These are phyloP conservation scores for Oehlia diaphana DNA, from an alignment of 192 early-diverging fungal genomes.

Conservation along the genomic window DNA sequence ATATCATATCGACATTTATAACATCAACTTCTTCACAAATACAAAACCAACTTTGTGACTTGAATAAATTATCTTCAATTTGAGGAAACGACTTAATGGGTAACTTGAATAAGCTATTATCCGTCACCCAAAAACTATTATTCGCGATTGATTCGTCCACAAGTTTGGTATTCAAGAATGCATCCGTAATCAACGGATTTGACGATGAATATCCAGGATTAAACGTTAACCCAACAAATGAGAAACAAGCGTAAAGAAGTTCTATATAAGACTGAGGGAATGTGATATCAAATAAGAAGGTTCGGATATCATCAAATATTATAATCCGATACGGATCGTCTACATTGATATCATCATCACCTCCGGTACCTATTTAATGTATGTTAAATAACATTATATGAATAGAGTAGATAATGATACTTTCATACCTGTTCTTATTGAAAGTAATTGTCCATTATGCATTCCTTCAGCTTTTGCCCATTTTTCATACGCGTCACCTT, in stretches of 20 bases:
- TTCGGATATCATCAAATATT: conserved; percentile 54
- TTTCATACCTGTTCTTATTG: conserved; percentile 15
- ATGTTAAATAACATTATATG: too few relatives aligned
- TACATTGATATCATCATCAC: conserved; percentile 29
- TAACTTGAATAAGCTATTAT: conserved; percentile 29
- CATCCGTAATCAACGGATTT: conserved; percentile 11
- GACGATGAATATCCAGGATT: conserved; percentile 39
- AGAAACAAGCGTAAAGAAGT: conserved; percentile 51
- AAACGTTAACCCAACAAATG: conserved; percentile 48
- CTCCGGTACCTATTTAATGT: not conserved
- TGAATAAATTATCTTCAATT: conserved; percentile 38
- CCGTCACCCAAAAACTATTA: conserved; percentile 21
- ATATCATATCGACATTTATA: conserved; percentile 29
- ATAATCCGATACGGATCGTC: conserved; percentile 55
- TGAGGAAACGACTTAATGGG: conserved; percentile 40
- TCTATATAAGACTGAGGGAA: conserved; percentile 41
- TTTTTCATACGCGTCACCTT: not conserved
- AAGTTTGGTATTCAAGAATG: conserved; percentile 10
- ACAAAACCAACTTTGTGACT: conserved; percentile 36
- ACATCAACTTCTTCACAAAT: conserved; percentile 16
- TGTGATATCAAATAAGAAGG: conserved; percentile 44
- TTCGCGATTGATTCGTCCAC: conserved; percentile 14
- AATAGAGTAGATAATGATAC: not conserved
- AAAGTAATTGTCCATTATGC: conserved; percentile 16
- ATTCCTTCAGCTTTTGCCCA: not conserved